Evolutionary conservation across 345 rosid species (phyloP).

Genomic region (Gossypium longicalyx): DNA sequence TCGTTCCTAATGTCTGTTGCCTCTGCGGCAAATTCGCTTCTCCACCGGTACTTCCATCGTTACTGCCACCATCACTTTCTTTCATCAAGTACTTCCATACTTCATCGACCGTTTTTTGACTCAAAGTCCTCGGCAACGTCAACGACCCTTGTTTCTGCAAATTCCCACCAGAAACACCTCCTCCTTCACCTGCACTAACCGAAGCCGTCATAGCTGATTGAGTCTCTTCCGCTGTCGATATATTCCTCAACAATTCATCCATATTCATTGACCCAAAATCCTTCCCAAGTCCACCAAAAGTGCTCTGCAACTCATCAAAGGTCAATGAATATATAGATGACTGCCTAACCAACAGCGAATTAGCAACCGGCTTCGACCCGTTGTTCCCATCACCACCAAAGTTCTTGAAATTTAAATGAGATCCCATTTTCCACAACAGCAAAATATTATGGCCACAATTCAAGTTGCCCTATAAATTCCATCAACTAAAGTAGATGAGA

Average conservation of each 20-base stretch:
- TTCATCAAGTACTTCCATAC: constrained; percentile 73
- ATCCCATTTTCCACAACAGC: constrained; percentile 38
- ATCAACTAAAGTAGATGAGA: constrained; percentile 19
- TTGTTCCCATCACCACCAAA: constrained; percentile 43
- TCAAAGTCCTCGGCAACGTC: constrained; percentile 81
- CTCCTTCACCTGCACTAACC: constrained; percentile 25
- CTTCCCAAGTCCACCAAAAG: constrained; percentile 67
- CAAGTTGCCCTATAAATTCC: constrained; percentile 14
- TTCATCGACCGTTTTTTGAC: constrained; percentile 93
- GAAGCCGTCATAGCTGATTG: constrained; percentile 46
- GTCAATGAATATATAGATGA: constrained; percentile 77
- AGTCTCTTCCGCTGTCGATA: constrained; percentile 88
- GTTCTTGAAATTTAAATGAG: constrained; percentile 67
- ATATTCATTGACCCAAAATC: constrained; percentile 97
- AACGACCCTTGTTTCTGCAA: constrained; percentile 87
- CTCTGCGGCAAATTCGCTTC: constrained; percentile 44
- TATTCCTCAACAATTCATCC: constrained; percentile 84
- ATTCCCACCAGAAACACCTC: constrained; percentile 43
- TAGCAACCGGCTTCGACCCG: constrained; percentile 32
- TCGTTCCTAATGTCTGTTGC: constrained; percentile 60
- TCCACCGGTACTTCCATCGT: constrained; percentile 26
- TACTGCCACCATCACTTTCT: constrained; percentile 32
- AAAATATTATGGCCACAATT: constrained; percentile 10
- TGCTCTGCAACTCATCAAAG: constrained; percentile 79
- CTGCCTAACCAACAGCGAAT: constrained; percentile 52